Evolutionary conservation across 352 stramenopile genomes (phyloP).

Genomic region (Pythium sp.): DNA sequence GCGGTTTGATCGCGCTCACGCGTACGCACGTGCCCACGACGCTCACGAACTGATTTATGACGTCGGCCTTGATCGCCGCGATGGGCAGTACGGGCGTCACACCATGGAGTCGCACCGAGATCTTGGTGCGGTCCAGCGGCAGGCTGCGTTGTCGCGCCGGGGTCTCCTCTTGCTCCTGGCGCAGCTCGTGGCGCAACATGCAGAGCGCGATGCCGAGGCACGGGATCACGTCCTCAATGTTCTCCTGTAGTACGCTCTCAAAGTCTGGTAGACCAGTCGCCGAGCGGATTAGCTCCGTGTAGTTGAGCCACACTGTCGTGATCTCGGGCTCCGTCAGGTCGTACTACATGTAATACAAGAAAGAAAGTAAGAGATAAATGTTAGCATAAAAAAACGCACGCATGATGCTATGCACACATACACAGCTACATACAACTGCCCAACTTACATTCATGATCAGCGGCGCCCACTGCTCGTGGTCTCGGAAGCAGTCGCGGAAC

Average conservation of each 20-base stretch:
- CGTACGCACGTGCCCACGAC: conserved; percentile 72
- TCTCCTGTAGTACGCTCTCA: conserved; percentile 49
- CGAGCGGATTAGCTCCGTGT: conserved; percentile 47
- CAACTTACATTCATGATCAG: conserved; percentile 27
- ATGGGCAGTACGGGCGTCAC: conserved; percentile 68
- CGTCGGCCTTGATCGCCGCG: conserved; percentile 67
- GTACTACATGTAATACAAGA: conserved; percentile 22
- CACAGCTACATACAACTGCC: background rate
- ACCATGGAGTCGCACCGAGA: conserved; percentile 55
- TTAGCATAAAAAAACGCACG: background rate
- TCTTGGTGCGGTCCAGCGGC: conserved; percentile 50
- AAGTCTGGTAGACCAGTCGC: conserved; percentile 44
- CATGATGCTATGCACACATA: background rate
- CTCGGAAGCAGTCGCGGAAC: conserved; percentile 56
- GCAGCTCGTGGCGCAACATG: conserved; percentile 58
- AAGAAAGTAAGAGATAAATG: background rate
- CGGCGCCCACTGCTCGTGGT: conserved; percentile 46
- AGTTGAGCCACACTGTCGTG: conserved; percentile 50
- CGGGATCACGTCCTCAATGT: conserved; percentile 53
- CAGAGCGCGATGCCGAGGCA: conserved; percentile 69
- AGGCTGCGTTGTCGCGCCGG: conserved; percentile 33
- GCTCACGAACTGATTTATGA: conserved; percentile 79
- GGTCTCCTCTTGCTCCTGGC: conserved; percentile 49
- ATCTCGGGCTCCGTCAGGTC: conserved; percentile 48
- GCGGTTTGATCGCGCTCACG: conserved; percentile 80